Evolutionary conservation across 169 alveolate genomes (phyloP).

Genomic region (Cryptosporidium baileyi): DNA sequence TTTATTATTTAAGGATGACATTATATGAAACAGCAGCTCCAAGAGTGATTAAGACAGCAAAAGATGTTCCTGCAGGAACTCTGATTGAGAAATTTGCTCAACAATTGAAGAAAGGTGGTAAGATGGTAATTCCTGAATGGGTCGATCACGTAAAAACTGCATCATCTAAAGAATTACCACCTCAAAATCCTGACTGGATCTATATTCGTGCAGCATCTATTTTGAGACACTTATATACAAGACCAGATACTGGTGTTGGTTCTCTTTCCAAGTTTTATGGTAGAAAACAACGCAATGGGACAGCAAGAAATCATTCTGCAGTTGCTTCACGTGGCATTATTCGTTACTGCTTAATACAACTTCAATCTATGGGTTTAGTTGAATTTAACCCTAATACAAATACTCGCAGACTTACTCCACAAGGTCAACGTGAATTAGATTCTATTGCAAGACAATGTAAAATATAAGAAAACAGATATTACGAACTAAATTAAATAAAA

Average conservation of each 20-base stretch:
- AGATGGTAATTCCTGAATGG: slow-evolving; percentile 95
- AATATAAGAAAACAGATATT: background rate
- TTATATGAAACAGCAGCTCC: slow-evolving; percentile 70
- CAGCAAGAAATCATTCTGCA: slow-evolving; percentile 88
- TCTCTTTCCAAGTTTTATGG: slow-evolving; percentile 91
- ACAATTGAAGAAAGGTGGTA: slow-evolving; percentile 91
- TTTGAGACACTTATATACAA: slow-evolving; percentile 91
- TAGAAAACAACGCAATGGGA: slow-evolving; percentile 90
- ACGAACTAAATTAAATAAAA: too few relatives aligned
- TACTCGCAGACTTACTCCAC: slow-evolving; percentile 83
- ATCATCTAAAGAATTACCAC: slow-evolving; percentile 92
- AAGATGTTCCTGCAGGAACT: slow-evolving; percentile 94
- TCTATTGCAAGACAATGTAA: slow-evolving; percentile 83
- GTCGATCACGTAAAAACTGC: slow-evolving; percentile 93
- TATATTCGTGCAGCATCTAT: slow-evolving; percentile 96
- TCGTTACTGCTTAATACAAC: slow-evolving; percentile 92
- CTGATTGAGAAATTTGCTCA: slow-evolving; percentile 93
- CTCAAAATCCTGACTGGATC: slow-evolving; percentile 95
- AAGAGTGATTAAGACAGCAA: slow-evolving; percentile 80
- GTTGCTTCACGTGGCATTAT: slow-evolving; percentile 93
- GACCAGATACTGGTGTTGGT: slow-evolving; percentile 93
- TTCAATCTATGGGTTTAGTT: slow-evolving; percentile 91
- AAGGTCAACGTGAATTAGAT: slow-evolving; percentile 83
- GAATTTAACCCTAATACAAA: slow-evolving; percentile 89
- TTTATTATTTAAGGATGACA: slow-evolving; percentile 24